Evolutionary conservation across 2,329 filamentous ascomycete species (phyloP).

Genomic region (Penicillium sp.): DNA sequence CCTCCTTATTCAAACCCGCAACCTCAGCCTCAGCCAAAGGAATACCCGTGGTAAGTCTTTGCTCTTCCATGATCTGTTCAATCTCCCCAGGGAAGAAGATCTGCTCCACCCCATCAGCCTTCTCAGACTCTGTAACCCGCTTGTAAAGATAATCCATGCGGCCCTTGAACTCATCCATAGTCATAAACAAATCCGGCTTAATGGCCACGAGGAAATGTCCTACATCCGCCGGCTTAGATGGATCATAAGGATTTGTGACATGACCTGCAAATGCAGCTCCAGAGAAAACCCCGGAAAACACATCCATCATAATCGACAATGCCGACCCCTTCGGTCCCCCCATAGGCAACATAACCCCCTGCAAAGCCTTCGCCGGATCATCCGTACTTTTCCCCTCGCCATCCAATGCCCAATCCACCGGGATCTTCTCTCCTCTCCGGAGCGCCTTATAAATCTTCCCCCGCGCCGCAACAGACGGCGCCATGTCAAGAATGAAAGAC

Average conservation of each 20-base stretch:
- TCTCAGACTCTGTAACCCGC: constrained; percentile 53
- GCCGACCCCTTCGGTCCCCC: constrained; percentile 79
- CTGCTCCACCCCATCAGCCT: constrained; percentile 52
- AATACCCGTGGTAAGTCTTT: constrained; percentile 28
- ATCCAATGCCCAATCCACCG: constrained; percentile 69
- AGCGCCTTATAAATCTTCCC: constrained; percentile 48
- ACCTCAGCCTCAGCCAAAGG: constrained; percentile 22
- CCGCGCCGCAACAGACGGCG: constrained; percentile 45
- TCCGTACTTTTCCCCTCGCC: constrained; percentile 66
- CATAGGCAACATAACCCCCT: constrained; percentile 82
- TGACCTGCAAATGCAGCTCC: constrained; percentile 75
- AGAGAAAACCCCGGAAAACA: constrained; percentile 74
- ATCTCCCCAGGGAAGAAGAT: constrained; percentile 60
- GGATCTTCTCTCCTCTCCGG: constrained; percentile 44
- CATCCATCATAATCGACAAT: constrained; percentile 81
- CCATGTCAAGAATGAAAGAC: constrained; percentile 58
- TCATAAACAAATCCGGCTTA: constrained; percentile 73
- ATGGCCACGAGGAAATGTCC: constrained; percentile 71
- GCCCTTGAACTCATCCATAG: constrained; percentile 64
- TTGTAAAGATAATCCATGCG: constrained; percentile 59
- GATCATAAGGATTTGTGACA: constrained; percentile 74
- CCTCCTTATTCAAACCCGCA: constrained; percentile 21
- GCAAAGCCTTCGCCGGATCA: constrained; percentile 68
- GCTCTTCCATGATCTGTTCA: constrained; percentile 50
- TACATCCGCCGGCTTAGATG: constrained; percentile 65